These are phyloP conservation scores for Talaromyces sp. DNA, from an alignment of 2,329 filamentous ascomycete genomes.

Conservation along the genomic window DNA sequence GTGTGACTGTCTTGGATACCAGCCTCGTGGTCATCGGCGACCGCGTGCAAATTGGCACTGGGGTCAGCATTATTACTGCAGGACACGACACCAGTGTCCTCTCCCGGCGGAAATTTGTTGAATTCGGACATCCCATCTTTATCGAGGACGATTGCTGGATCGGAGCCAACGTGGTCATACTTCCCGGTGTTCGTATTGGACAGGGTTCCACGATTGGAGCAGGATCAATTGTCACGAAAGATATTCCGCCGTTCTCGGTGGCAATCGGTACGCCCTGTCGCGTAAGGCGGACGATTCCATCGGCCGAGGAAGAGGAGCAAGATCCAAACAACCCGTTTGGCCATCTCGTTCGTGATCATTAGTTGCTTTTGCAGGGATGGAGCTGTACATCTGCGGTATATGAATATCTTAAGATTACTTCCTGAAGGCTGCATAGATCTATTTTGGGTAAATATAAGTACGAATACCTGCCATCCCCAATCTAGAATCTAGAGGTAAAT, in stretches of 20 bases:
- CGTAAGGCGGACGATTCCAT: too few relatives aligned
- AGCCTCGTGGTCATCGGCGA: slow-evolving; percentile 71
- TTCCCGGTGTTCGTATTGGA: slow-evolving; percentile 76
- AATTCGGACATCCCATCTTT: slow-evolving; percentile 68
- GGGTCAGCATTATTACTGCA: slow-evolving; percentile 71
- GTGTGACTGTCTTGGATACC: slow-evolving; percentile 65
- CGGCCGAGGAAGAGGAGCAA: too few relatives aligned
- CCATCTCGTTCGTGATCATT: too few relatives aligned
- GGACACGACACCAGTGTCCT: slow-evolving; percentile 73
- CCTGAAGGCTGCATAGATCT: too few relatives aligned
- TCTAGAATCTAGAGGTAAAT: too few relatives aligned
- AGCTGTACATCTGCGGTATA: too few relatives aligned
- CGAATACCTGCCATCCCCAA: too few relatives aligned
- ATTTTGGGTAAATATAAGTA: too few relatives aligned
- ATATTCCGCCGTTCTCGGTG: background rate
- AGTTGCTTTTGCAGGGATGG: too few relatives aligned
- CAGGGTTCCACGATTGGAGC: slow-evolving; percentile 72
- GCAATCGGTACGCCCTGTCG: background rate
- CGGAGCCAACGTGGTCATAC: slow-evolving; percentile 68
- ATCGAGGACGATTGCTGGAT: slow-evolving; percentile 82
- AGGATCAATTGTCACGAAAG: slow-evolving; percentile 77
- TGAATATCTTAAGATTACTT: too few relatives aligned
- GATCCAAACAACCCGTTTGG: too few relatives aligned
- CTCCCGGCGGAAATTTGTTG: slow-evolving; percentile 72
- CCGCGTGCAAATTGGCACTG: slow-evolving; percentile 74